These are phyloP conservation scores for Pezizomycotina sp. DNA, from an alignment of 2,329 filamentous ascomycete species.

Conservation along the genomic window DNA sequence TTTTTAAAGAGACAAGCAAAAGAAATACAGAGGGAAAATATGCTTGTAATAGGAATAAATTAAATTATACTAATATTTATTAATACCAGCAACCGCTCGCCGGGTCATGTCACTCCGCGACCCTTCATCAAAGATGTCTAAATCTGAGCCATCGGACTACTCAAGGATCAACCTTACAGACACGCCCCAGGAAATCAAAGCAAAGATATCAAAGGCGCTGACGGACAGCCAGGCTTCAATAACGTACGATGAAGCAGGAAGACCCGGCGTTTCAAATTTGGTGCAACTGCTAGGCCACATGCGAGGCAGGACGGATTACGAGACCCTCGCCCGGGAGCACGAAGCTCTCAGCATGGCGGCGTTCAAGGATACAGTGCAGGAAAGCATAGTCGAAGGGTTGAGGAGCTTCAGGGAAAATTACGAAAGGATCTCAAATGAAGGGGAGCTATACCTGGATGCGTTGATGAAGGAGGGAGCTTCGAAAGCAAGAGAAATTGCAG, in stretches of 20 bases:
- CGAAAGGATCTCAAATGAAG: constrained; percentile 34
- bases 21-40: too few relatives aligned
- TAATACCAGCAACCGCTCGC: constrained; percentile 48
- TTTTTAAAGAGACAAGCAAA: too few relatives aligned
- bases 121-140: constrained; percentile 81
- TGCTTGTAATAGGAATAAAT: neutral
- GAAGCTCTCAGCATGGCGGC: constrained; percentile 35
- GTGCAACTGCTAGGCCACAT: constrained; percentile 64
- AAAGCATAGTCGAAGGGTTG: constrained; percentile 40
- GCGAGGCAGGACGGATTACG: constrained; percentile 33
- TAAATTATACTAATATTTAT: neutral
- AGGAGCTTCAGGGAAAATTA: constrained; percentile 42
- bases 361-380: constrained; percentile 49
- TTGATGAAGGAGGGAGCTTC: constrained; percentile 43
- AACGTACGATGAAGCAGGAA: constrained; percentile 49
- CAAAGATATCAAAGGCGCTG: constrained; percentile 54
- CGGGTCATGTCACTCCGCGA: constrained; percentile 78
- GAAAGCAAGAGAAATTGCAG: constrained; percentile 46
- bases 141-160: constrained; percentile 54
- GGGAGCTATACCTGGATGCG: constrained; percentile 40
- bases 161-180: constrained; percentile 78
- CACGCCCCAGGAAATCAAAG: constrained; percentile 41
- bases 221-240: constrained; percentile 57
- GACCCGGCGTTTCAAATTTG: constrained; percentile 79
- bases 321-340: constrained; percentile 31